phyloP scores from a whole-genome alignment of 2,329 filamentous ascomycete species.

The Pezicula rhizophila region DNA sequence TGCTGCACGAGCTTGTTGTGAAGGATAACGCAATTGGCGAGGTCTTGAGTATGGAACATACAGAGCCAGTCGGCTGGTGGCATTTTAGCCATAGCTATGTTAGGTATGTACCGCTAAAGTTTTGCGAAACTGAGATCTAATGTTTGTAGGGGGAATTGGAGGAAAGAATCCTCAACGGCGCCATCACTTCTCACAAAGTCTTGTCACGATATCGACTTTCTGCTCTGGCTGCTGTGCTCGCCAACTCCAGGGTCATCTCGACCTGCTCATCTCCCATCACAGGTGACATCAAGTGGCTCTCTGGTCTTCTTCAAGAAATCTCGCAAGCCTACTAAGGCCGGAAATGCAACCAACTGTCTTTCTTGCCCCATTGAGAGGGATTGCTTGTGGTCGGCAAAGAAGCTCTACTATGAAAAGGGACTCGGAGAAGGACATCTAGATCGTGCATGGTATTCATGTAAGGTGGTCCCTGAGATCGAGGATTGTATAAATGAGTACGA shows the following conservation, averaged over 20 bases:
- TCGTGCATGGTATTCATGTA: not conserved
- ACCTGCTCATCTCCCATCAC: constrained; percentile 65
- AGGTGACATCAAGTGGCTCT: constrained; percentile 69
- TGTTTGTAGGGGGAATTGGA: constrained; percentile 68
- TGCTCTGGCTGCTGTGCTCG: constrained; percentile 82
- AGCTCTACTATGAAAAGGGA: constrained; percentile 52
- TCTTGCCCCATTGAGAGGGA: constrained; percentile 66
- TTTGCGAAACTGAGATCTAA: not conserved
- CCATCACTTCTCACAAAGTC: constrained; percentile 84
- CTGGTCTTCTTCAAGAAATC: constrained; percentile 71
- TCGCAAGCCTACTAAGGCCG: constrained; percentile 71
- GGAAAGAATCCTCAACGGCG: constrained; percentile 65
- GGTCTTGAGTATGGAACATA: constrained; percentile 76
- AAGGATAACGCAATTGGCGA: constrained; percentile 72
- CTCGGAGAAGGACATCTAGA: not conserved
- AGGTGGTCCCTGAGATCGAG: not conserved
- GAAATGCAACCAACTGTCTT: constrained; percentile 78
- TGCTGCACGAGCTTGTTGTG: constrained; percentile 71
- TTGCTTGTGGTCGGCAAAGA: constrained; percentile 81
- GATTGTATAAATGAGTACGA: constrained; percentile 18
- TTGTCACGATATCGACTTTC: constrained; percentile 86
- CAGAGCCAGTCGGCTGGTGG: constrained; percentile 90
- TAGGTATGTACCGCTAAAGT: constrained; percentile 32
- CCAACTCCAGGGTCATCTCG: constrained; percentile 30
- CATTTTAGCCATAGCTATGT: constrained; percentile 87